Conservation (phyloP, 306 rosid species). For the Trifolium repens region DNA sequence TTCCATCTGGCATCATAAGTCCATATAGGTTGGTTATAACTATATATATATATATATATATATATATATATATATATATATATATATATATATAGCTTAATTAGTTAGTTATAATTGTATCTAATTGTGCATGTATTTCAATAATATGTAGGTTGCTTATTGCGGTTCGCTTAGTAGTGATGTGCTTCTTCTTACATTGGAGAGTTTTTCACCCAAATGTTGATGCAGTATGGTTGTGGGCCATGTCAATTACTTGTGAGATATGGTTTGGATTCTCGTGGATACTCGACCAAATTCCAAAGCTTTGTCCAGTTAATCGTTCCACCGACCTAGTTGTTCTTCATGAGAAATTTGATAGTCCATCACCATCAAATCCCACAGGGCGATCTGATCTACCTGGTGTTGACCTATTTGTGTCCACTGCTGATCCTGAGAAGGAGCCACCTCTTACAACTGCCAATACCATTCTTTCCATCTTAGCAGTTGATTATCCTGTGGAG, state of each 20-base stretch:
- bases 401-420: conserved; percentile 53
- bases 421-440: conserved; percentile 63
- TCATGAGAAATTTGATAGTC: conserved; percentile 54
- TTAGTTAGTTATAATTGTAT: background rate
- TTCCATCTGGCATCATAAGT: conserved; percentile 65
- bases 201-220: conserved; percentile 70
- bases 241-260: conserved; percentile 58
- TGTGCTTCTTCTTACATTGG: conserved; percentile 77
- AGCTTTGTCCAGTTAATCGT: conserved; percentile 49
- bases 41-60: no score
- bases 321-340: conserved; percentile 53
- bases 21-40: conserved; percentile 70
- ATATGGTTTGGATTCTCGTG: conserved; percentile 62
- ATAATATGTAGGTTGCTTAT: conserved; percentile 60
- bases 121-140: background rate
- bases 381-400: conserved; percentile 61
- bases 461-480: conserved; percentile 58
- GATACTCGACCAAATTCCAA: conserved; percentile 58
- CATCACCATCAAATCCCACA: conserved; percentile 54
- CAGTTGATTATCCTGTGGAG: conserved; percentile 63
- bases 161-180: conserved; percentile 57
- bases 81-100: no score
- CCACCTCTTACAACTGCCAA: conserved; percentile 59
- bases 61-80: no score
- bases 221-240: conserved; percentile 63